These are phyloP conservation scores for Thelonectria blattea DNA, from an alignment of 2,329 filamentous ascomycete genomes.

Conservation along the genomic window DNA sequence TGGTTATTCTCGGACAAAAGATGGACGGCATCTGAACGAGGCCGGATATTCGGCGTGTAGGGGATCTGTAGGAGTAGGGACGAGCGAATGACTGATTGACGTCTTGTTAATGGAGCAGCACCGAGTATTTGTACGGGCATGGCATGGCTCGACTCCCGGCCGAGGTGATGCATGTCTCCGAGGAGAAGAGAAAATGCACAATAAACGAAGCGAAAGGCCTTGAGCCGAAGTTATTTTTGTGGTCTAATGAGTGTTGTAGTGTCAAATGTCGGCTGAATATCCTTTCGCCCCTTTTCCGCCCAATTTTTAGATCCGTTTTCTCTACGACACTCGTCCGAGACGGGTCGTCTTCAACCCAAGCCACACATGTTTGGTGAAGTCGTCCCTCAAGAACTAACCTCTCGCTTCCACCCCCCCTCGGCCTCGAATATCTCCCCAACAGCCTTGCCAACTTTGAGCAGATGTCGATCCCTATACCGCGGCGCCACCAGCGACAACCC, in stretches of 20 bases:
- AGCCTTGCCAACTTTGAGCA: constrained; percentile 50
- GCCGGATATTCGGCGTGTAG: constrained; percentile 1
- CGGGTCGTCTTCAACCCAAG: not conserved
- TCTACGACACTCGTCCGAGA: not conserved
- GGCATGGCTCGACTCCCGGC: constrained; percentile 15
- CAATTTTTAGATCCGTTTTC: not conserved
- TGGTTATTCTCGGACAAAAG: constrained; percentile 9
- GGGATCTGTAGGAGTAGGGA: constrained; percentile 22
- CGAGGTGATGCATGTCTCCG: constrained; percentile 16
- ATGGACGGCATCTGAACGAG: not conserved
- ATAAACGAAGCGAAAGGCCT: constrained; percentile 1
- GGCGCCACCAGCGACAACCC: constrained; percentile 60
- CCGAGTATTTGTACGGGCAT: constrained; percentile 16
- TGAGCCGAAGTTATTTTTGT: not conserved
- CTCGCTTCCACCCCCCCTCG: constrained; percentile 39
- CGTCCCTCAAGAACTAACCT: constrained; percentile 13
- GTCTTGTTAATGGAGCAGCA: constrained; percentile 27
- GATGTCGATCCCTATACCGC: constrained; percentile 53
- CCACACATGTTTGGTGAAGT: not conserved
- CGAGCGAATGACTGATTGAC: constrained; percentile 14
- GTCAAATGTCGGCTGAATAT: no score
- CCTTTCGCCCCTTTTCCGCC: not conserved
- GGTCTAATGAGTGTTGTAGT: not conserved
- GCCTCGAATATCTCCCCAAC: constrained; percentile 44
- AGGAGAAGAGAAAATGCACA: constrained; percentile 8